These are phyloP conservation scores for Lablab purpureus DNA, from an alignment of 306 rosid genomes.

Conservation along the genomic window DNA sequence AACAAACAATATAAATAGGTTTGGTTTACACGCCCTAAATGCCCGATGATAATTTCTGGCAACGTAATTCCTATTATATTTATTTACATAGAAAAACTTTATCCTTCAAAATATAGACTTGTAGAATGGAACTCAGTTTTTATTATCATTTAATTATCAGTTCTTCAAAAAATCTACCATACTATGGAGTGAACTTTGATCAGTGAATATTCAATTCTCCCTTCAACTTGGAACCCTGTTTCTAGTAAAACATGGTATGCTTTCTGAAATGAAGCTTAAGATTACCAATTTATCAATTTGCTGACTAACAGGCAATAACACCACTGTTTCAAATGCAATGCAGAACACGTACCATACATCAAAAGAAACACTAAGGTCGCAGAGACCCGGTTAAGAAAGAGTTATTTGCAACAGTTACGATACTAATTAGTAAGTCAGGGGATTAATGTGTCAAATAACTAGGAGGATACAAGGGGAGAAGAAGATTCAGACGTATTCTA, in stretches of 20 bases:
- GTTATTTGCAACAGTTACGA: not conserved
- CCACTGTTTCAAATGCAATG: not conserved
- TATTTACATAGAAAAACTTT: not conserved
- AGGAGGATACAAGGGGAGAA: too few relatives aligned
- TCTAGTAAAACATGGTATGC: not conserved
- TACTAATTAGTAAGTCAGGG: not conserved
- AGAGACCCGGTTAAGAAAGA: not conserved
- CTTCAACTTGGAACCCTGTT: conserved; percentile 4
- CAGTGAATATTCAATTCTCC: conserved; percentile 3
- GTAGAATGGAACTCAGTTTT: conserved; percentile 1
- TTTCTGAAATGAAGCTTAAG: conserved; percentile 11
- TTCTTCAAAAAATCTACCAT: conserved; percentile 27
- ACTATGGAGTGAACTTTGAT: conserved; percentile 13
- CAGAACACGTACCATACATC: conserved; percentile 16
- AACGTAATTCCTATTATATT: not conserved
- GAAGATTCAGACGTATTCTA: too few relatives aligned
- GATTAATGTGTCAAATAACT: too few relatives aligned
- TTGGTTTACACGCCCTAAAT: not conserved
- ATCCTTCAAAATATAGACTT: not conserved
- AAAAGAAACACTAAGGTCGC: conserved; percentile 13
- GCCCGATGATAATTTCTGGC: not conserved
- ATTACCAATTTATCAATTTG: conserved; percentile 14
- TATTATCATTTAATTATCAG: not conserved
- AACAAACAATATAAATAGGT: conserved; percentile 1
- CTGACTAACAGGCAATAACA: conserved; percentile 13